These are phyloP conservation scores for Fragilariopsis cylindrus DNA, from an alignment of 108 stramenopile species.

Conservation along the genomic window DNA sequence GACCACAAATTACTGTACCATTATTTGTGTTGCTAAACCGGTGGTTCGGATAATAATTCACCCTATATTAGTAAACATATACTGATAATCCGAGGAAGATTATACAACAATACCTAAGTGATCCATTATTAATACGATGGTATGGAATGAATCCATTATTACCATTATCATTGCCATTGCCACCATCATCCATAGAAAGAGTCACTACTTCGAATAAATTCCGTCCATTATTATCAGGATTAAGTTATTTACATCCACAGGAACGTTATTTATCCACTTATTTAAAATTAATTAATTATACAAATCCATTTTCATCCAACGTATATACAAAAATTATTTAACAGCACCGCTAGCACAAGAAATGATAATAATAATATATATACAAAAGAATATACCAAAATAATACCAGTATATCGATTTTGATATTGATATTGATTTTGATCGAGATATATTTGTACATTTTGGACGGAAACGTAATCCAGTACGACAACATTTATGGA, in stretches of 20 bases:
- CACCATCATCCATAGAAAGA: not conserved
- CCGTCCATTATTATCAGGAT: constrained; percentile 20
- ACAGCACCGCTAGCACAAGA: not conserved
- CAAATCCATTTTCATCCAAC: constrained; percentile 30
- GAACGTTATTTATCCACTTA: constrained; percentile 9
- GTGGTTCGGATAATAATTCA: constrained; percentile 15
- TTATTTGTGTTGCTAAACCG: constrained; percentile 25
- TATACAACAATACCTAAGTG: not conserved
- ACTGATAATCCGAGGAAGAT: not conserved
- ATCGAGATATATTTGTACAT: constrained; percentile 13
- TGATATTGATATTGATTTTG: constrained; percentile 13
- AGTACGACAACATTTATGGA: constrained; percentile 14
- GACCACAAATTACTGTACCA: constrained; percentile 26
- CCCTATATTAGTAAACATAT: not conserved
- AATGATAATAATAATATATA: not conserved
- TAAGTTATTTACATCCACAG: constrained; percentile 18
- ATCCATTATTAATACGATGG: constrained; percentile 32
- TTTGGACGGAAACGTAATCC: constrained; percentile 14
- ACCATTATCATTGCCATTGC: not conserved
- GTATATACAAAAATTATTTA: not conserved
- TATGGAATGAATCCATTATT: constrained; percentile 26
- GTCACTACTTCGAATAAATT: not conserved
- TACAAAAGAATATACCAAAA: too few relatives aligned
- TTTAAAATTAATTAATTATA: constrained; percentile 15
- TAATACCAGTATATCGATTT: too few relatives aligned